phyloP scores from a whole-genome alignment of 768 basidiomycete genomes.

The Collybiopsis luxurians region DNA sequence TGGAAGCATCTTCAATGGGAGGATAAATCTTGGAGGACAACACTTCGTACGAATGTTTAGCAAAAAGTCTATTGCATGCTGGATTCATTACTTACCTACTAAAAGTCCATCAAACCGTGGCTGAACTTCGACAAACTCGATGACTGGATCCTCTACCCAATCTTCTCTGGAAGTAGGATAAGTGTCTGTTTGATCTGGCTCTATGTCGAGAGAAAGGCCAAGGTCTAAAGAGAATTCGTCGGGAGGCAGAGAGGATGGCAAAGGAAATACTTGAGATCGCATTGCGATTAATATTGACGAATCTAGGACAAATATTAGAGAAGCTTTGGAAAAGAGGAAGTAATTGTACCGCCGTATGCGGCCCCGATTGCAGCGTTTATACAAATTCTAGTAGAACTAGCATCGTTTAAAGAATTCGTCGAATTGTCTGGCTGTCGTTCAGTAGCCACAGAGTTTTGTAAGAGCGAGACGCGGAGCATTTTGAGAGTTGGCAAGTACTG shows the following conservation, averaged over 20 bases:
- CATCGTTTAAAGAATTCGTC: slow-evolving; percentile 28
- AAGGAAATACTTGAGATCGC: slow-evolving; percentile 51
- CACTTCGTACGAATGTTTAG: background rate
- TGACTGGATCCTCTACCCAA: slow-evolving; percentile 56
- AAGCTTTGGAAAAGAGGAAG: background rate
- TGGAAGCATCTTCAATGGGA: slow-evolving; percentile 37
- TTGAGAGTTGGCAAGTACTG: slow-evolving; percentile 41
- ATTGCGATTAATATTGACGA: slow-evolving; percentile 60
- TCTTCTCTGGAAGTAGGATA: slow-evolving; percentile 44
- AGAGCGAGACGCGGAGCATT: slow-evolving; percentile 47
- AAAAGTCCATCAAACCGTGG: slow-evolving; percentile 42
- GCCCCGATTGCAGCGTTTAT: slow-evolving; percentile 57
- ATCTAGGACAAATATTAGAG: slow-evolving; percentile 34
- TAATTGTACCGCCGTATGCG: slow-evolving; percentile 50
- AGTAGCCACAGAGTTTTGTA: slow-evolving; percentile 31
- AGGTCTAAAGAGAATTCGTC: slow-evolving; percentile 42
- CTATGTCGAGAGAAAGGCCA: slow-evolving; percentile 30
- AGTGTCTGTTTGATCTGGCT: slow-evolving; percentile 21
- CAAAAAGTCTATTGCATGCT: background rate
- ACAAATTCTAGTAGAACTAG: slow-evolving; percentile 45
- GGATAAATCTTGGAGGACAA: slow-evolving; percentile 30
- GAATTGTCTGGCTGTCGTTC: slow-evolving; percentile 31
- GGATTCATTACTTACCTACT: slow-evolving; percentile 36
- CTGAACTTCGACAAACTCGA: slow-evolving; percentile 62
- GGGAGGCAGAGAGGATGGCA: slow-evolving; percentile 16